phyloP scores from a whole-genome alignment of 805 yeast species.

The Clavispora vitiphila region DNA sequence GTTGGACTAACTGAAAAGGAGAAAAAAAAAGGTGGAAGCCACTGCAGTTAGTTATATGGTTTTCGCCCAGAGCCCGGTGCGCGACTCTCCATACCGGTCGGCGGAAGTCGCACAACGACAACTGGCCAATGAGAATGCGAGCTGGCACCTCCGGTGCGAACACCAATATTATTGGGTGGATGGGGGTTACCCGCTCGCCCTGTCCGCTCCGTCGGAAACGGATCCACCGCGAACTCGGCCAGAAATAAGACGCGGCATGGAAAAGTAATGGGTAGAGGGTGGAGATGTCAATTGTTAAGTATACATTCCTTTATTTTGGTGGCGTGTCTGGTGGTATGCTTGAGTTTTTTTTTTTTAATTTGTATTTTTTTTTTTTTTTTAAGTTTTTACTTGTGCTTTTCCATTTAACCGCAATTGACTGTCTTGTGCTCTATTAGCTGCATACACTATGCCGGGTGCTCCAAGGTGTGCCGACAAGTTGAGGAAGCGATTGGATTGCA shows the following conservation, averaged over 20 bases:
- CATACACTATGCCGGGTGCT: background rate
- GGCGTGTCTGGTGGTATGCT: too few species aligned
- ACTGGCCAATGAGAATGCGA: constrained; percentile 21
- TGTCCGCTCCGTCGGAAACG: too few species aligned
- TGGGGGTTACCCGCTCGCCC: constrained; percentile 16
- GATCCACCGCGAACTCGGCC: constrained; percentile 1
- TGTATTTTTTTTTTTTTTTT: too few species aligned
- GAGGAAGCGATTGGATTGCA: too few species aligned
- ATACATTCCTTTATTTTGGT: too few species aligned
- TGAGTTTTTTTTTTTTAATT: too few species aligned
- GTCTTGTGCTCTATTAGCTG: too few species aligned
- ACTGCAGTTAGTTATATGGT: constrained; percentile 14
- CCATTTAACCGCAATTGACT: too few species aligned
- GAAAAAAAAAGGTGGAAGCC: constrained; percentile 10
- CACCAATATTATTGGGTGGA: constrained; percentile 22
- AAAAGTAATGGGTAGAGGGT: too few species aligned
- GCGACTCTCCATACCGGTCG: constrained; percentile 18
- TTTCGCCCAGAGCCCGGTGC: constrained; percentile 15
- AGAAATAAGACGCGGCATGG: background rate
- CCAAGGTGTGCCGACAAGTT: too few species aligned
- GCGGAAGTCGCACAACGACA: constrained; percentile 10
- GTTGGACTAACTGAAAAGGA: constrained; percentile 10
- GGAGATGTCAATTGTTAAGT: too few species aligned
- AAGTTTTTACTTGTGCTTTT: too few species aligned
- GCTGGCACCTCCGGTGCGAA: constrained; percentile 19